Evolutionary conservation across 1,284 basidiomycete species (phyloP), one percentile per base, ranked within the genome.

Genomic region (Coniferiporia sulphurascens): DNA sequence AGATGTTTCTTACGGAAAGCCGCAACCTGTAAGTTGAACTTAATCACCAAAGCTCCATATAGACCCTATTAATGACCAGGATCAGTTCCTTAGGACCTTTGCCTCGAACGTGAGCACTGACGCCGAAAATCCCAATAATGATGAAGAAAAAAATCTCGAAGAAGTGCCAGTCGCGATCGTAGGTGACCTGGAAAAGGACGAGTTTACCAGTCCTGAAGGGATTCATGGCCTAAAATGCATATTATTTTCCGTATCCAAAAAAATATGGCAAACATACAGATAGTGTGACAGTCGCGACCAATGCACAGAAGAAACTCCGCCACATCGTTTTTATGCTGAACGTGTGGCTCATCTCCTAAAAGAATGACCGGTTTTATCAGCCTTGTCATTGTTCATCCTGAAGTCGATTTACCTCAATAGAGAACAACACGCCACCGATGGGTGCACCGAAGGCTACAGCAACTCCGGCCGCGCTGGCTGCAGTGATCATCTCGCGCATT

Each of bases 291-390:
- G 96, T 98, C 2, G 97, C 96, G 22, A 98, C 90, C 55, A 99
- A 77, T 12, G 97, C 97, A 72, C 97, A 99, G 67, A 99, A 87
- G 72, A 99, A 98, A 68, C 91, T 95, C 65, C 90, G 79, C 95
- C 95, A 99, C 94, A 99, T 98, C 1, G 96, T 98, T 70, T 93
- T 89, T 71, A 96, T 95, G 51, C 92, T 96, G 72, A 97, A 98
- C 41, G 87, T 89, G 71, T 94, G 90, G 69, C 93, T 96, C 96
- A 99, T 98, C 85, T 98, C 95, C 92, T 95, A 67, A 13, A n/a
- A 34, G 3, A 13, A 41, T 38, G 52, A 35, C 13, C 38, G 36
- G 10, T 22, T 46, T 32, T 41, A 3, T 41, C 38, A 10, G 38
- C 38, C 19, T 15, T 44, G 38, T 22, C 21, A 34, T 6, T 8